A percentile compares a stretch with the other conserved stretches of the same genome.
Evolutionary conservation across 192 early-diverging fungal species (phyloP).

Genomic region (Geranomyces variabilis): DNA sequence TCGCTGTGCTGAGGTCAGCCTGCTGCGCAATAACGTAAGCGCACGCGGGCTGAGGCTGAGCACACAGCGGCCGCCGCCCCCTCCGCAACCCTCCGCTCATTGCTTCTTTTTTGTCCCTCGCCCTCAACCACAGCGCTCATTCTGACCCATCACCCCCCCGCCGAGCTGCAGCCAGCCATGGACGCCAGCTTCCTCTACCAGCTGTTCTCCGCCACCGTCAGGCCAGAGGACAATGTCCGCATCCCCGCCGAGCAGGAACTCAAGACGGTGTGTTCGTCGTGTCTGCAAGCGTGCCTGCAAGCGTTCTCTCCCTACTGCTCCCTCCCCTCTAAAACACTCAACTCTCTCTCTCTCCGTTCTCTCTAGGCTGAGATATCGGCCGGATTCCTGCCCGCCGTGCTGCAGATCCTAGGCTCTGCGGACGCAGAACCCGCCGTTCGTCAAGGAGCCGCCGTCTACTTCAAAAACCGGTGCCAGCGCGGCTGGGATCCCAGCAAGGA

Average conservation of each 20-base stretch:
- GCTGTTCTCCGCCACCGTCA: slow-evolving; percentile 77
- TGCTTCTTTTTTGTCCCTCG: too few species aligned
- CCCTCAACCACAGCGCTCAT: too few species aligned
- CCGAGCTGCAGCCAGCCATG: slow-evolving; percentile 39
- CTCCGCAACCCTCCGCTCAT: too few species aligned
- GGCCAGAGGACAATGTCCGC: slow-evolving; percentile 77
- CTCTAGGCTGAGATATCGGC: slow-evolving; percentile 45
- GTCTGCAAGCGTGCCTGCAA: not conserved
- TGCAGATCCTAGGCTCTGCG: slow-evolving; percentile 39
- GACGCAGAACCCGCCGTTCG: slow-evolving; percentile 34
- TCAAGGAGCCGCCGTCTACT: slow-evolving; percentile 75
- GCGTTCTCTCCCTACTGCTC: not conserved
- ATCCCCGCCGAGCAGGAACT: slow-evolving; percentile 83
- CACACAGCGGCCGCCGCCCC: too few species aligned
- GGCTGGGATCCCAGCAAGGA: slow-evolving; percentile 64
- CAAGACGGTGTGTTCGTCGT: slow-evolving; percentile 56
- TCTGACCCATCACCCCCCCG: too few species aligned
- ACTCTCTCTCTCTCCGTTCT: not conserved
- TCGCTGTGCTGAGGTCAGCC: too few species aligned
- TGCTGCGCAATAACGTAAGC: too few species aligned
- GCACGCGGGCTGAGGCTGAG: too few species aligned
- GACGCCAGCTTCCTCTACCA: slow-evolving; percentile 63
- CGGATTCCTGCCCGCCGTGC: slow-evolving; percentile 55
- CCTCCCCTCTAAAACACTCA: not conserved
- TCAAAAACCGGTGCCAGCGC: slow-evolving; percentile 81